These are phyloP conservation scores for Heimioporus sp. DNA, from an alignment of 768 basidiomycete species.

Conservation along the genomic window DNA sequence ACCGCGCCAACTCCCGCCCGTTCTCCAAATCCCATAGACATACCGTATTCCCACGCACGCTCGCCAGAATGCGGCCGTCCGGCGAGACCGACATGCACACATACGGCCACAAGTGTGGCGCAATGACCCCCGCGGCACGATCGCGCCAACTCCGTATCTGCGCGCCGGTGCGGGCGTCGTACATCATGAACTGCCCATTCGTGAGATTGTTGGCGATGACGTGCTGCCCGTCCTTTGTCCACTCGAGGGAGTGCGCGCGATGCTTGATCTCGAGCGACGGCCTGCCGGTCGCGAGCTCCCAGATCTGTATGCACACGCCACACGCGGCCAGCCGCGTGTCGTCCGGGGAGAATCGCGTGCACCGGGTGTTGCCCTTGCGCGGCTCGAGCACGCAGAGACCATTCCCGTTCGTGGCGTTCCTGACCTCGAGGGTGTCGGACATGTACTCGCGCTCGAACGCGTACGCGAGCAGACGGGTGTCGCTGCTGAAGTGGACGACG, in stretches of 20 bases:
- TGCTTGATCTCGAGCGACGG: conserved; percentile 26
- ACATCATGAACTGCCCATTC: conserved; percentile 25
- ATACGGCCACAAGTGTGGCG: conserved; percentile 21
- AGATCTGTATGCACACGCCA: conserved; percentile 23
- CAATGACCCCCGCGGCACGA: neutral
- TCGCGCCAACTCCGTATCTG: conserved; percentile 24
- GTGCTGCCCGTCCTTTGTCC: conserved; percentile 19
- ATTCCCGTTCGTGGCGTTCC: conserved; percentile 10
- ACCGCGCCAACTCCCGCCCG: conserved; percentile 14
- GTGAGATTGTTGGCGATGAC: conserved; percentile 22
- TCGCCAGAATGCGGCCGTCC: conserved; percentile 14
- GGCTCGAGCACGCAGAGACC: conserved; percentile 18
- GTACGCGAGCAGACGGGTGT: conserved; percentile 16
- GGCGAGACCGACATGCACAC: conserved; percentile 24
- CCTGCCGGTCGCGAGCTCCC: conserved; percentile 16
- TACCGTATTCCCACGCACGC: conserved; percentile 18
- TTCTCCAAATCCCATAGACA: conserved; percentile 17
- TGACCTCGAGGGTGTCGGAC: conserved; percentile 21
- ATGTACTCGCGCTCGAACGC: conserved; percentile 26
- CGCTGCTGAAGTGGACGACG: conserved; percentile 23
- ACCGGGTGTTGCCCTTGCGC: conserved; percentile 22
- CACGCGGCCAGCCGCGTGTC: conserved; percentile 22
- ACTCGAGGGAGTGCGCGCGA: conserved; percentile 23
- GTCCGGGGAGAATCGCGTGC: conserved; percentile 25
- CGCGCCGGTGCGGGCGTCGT: conserved; percentile 14